A percentile compares a stretch with the other conserved stretches of the same genome.
These are phyloP conservation scores for Labyrinthula sp. DNA, from an alignment of 352 stramenopile species.

Conservation along the genomic window DNA sequence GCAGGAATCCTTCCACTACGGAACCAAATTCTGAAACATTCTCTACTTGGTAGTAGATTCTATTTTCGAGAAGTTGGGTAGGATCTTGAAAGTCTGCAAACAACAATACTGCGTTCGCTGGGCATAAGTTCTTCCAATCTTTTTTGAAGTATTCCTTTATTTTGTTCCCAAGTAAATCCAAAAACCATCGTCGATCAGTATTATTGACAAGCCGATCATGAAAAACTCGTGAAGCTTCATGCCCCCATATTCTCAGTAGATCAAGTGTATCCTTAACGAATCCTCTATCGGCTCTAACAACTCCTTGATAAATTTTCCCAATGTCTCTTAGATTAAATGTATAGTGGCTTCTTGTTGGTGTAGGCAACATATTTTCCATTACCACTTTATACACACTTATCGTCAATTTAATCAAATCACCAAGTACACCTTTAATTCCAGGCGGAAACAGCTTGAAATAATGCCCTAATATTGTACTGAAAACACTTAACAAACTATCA, in stretches of 20 bases:
- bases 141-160: constrained; percentile 67
- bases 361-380: constrained; percentile 61
- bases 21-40: constrained; percentile 51
- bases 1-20: constrained; percentile 66
- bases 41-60: constrained; percentile 60
- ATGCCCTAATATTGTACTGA: constrained; percentile 71
- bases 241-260: constrained; percentile 66
- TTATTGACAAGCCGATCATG: constrained; percentile 70
- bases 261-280: constrained; percentile 32
- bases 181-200: constrained; percentile 61
- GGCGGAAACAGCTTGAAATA: constrained; percentile 47
- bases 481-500: constrained; percentile 67
- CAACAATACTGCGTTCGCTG: constrained; percentile 44
- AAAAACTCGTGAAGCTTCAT: constrained; percentile 78
- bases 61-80: constrained; percentile 40
- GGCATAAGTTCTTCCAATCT: constrained; percentile 27
- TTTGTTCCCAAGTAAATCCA: constrained; percentile 58
- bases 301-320: constrained; percentile 72
- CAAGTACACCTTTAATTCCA: constrained; percentile 51
- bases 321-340: constrained; percentile 79
- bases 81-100: constrained; percentile 64
- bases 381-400: constrained; percentile 75
- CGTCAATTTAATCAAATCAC: constrained; percentile 50
- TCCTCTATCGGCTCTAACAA: constrained; percentile 62
- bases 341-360: constrained; percentile 68